Evolutionary conservation across 352 stramenopile genomes (phyloP), one percentile per base, ranked within the genome.

Genomic region (Saprolegnia parasitica): DNA sequence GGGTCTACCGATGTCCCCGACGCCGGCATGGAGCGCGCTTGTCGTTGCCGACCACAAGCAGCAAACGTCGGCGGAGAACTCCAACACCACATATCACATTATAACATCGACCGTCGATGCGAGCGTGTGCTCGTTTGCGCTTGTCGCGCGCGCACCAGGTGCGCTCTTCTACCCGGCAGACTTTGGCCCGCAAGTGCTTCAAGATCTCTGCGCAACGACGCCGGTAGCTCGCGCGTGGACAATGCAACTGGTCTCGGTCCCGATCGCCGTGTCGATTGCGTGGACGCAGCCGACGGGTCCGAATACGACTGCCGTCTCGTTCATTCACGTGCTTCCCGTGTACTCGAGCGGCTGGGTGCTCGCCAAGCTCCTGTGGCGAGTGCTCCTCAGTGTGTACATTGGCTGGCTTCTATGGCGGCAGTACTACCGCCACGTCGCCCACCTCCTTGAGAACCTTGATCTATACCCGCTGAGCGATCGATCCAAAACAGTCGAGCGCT

Each of bases 281-380:
- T 58, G 52, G 52, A 58, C 52, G 23, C 52, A 58, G 23, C 16
- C 52, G 32, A 52, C n/a, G n/a, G n/a, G n/a, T n/a, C n/a, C n/a
- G n/a, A n/a, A n/a, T n/a, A n/a, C n/a, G n/a, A n/a, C n/a, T n/a
- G 39, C 8, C 8, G 39, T 46, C 39, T 8, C 15, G 39, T 46
- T 16, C 39, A 8, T 46, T 15, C 39, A 46, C 15, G 39, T 46
- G 39, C 39, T 46, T 46, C 39, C 39, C 15, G 39, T 8, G 8
- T 8, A 8, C 8, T 46, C 39, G 39, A 15, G 15, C 8, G 15
- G 8, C 8, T 46, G 39, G 39, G 39, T 46, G 15, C 39, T 46
- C 15, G 8, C 15, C 8, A 46, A 46, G 39, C 39, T 46, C 8
- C 8, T 46, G 8, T 46, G 39, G 39, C 39, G 39, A 46, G 8